Conservation (phyloP, 31 red algal species). For the Odonthalia washingtoniensis region DNA sequence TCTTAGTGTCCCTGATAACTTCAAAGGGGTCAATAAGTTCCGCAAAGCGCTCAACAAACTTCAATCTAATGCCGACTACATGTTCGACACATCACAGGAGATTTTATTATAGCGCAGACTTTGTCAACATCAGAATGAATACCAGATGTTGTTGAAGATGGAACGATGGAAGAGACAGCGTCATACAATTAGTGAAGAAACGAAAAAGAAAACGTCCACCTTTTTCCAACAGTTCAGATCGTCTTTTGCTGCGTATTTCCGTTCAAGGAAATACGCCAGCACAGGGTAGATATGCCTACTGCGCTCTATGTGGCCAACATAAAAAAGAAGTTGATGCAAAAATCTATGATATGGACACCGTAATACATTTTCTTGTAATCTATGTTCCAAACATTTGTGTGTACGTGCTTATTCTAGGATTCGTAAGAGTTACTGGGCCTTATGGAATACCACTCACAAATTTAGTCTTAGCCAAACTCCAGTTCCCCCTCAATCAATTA, state of each 20-base stretch:
- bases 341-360: not conserved
- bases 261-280: too few relatives aligned
- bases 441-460: not conserved
- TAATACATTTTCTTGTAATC: not conserved
- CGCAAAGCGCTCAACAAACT: conserved; percentile 1
- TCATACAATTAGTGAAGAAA: too few relatives aligned
- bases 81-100: conserved; percentile 30
- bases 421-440: not conserved
- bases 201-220: too few relatives aligned
- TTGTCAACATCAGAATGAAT: not conserved
- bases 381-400: not conserved
- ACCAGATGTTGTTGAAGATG: not conserved
- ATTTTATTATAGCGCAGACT: conserved; percentile 32
- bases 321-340: not conserved
- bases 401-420: not conserved
- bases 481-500: too few relatives aligned
- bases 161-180: too few relatives aligned
- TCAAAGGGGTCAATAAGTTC: not conserved
- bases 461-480: not conserved
- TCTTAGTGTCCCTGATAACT: not conserved
- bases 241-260: too few relatives aligned
- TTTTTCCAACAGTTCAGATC: too few relatives aligned
- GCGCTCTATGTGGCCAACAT: conserved; percentile 37
- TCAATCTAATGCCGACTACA: conserved; percentile 1
- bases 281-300: too few relatives aligned